Conservation (phyloP, 1,284 basidiomycete genomes). For the Pterulicium gracile region DNA sequence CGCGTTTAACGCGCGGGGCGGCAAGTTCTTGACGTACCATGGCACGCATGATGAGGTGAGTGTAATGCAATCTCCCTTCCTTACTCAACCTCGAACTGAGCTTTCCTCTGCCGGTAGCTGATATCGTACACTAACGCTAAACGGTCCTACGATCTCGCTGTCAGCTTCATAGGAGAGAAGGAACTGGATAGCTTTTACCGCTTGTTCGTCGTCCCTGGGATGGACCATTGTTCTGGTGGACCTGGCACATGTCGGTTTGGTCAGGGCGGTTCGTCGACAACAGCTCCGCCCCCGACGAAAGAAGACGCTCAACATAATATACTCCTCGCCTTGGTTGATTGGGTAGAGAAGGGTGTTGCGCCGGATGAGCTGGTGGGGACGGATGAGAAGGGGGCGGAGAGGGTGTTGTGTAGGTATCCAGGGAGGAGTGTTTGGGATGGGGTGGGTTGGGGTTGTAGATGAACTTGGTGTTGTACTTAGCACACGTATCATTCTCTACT, state of each 20-base stretch:
- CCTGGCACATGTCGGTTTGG: not conserved
- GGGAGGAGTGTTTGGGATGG: not conserved
- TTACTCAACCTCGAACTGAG: not conserved
- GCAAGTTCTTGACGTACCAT: conserved; percentile 14
- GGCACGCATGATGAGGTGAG: conserved; percentile 21
- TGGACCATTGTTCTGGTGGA: conserved; percentile 23
- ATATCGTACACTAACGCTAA: conserved; percentile 25
- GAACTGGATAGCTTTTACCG: conserved; percentile 25
- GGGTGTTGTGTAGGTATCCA: conserved; percentile 14
- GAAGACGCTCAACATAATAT: conserved; percentile 21
- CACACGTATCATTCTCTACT: too few species aligned
- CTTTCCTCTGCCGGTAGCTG: conserved; percentile 16
- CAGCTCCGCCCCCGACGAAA: not conserved
- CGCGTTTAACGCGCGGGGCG: conserved; percentile 14
- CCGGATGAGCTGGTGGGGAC: conserved; percentile 21
- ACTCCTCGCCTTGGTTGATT: conserved; percentile 25
- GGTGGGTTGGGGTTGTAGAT: not conserved
- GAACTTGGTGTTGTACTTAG: too few species aligned
- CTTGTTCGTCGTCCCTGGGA: conserved; percentile 30
- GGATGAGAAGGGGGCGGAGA: conserved; percentile 8
- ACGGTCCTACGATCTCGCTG: conserved; percentile 23
- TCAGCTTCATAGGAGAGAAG: conserved; percentile 15
- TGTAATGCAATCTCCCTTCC: conserved; percentile 12
- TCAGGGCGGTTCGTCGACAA: not conserved
- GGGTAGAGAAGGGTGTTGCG: conserved; percentile 27